Evolutionary conservation across 176 grass and related monocot species (phyloP).

Genomic region (Paspalum vaginatum): DNA sequence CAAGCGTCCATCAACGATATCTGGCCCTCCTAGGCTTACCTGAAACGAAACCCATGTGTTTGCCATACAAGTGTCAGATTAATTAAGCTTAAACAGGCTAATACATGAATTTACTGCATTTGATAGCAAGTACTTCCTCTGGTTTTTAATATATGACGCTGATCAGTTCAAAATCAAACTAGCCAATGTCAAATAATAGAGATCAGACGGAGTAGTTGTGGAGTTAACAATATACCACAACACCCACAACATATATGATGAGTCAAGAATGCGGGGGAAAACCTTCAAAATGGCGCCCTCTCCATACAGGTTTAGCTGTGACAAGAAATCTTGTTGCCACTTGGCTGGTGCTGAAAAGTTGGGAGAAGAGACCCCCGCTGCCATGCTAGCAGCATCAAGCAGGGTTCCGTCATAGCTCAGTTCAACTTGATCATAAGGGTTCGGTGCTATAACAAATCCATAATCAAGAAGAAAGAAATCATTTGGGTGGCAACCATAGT

Average conservation of each 20-base stretch:
- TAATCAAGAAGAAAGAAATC: conserved; percentile 95
- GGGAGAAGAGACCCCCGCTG: conserved; percentile 75
- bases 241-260: conserved; percentile 16
- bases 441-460: conserved; percentile 88
- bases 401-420: conserved; percentile 86
- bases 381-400: conserved; percentile 90
- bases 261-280: conserved; percentile 7
- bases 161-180: too few species aligned
- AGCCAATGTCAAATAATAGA: too few species aligned
- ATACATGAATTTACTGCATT: not conserved
- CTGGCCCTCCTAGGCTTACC: conserved; percentile 75
- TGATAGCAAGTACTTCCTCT: not conserved
- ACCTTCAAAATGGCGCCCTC: conserved; percentile 75
- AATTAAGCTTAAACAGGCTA: not conserved
- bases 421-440: conserved; percentile 81
- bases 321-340: conserved; percentile 81
- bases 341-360: conserved; percentile 76
- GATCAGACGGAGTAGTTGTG: not conserved
- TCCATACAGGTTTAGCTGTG: conserved; percentile 73
- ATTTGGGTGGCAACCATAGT: conserved; percentile 91
- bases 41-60: conserved; percentile 39
- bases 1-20: conserved; percentile 73
- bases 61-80: not conserved
- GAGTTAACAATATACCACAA: conserved; percentile 17
- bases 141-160: too few species aligned